Evolutionary conservation across 768 basidiomycete genomes (phyloP).

Genomic region (Phlebiopsis flavidoalba): DNA sequence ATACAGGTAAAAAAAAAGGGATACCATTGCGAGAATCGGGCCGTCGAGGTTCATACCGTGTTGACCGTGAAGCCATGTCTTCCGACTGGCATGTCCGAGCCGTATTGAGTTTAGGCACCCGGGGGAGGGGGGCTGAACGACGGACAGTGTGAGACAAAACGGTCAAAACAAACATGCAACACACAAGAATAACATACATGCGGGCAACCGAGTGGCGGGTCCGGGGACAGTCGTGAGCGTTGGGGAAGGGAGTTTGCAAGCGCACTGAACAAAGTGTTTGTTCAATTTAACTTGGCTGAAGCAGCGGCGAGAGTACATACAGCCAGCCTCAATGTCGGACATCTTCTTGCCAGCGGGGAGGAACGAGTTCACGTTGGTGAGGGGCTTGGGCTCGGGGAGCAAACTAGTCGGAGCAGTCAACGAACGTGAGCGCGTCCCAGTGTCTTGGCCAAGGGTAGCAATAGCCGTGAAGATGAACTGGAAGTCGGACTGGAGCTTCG

Average conservation of each 20-base stretch:
- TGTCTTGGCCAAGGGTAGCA: slow-evolving; percentile 14
- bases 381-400: slow-evolving; percentile 8
- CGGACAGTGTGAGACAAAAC: neutral
- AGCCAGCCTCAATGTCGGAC: slow-evolving; percentile 18
- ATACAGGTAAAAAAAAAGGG: too few species aligned
- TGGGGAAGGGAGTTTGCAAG: slow-evolving; percentile 21
- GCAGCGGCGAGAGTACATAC: slow-evolving; percentile 3
- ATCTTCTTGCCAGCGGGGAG: slow-evolving; percentile 21
- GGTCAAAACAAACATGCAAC: neutral
- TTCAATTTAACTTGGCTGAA: neutral
- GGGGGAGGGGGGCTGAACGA: neutral
- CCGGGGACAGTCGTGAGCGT: slow-evolving; percentile 22
- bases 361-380: slow-evolving; percentile 4
- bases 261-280: slow-evolving; percentile 9
- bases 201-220: slow-evolving; percentile 9
- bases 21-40: too few species aligned
- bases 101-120: neutral
- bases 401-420: slow-evolving; percentile 16
- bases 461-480: slow-evolving; percentile 14
- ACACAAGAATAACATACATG: slow-evolving; percentile 8
- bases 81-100: too few species aligned
- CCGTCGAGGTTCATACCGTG: too few species aligned
- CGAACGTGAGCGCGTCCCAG: slow-evolving; percentile 4
- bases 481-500: slow-evolving; percentile 14
- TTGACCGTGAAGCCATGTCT: too few species aligned